Conservation (phyloP, 2,329 filamentous ascomycete genomes). For the Xylaria sp. region DNA sequence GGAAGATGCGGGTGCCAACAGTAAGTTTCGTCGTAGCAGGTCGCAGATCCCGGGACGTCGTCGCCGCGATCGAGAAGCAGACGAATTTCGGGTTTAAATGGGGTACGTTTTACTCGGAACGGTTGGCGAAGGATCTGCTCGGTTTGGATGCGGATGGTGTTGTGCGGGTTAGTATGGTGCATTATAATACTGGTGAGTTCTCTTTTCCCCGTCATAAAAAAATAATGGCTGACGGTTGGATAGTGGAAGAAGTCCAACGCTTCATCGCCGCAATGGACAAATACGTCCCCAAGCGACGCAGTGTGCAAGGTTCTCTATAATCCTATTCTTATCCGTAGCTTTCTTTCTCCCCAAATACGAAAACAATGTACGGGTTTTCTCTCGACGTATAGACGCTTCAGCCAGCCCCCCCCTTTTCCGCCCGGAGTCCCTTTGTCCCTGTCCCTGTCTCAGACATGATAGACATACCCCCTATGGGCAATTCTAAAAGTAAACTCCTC, state of each 20-base stretch:
- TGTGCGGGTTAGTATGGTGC: constrained; percentile 64
- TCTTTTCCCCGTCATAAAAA: background rate
- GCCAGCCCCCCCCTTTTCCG: no score
- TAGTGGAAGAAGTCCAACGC: constrained; percentile 51
- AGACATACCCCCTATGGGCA: background rate
- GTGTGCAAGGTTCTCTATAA: no score
- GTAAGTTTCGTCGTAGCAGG: constrained; percentile 62
- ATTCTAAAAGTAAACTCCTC: no score
- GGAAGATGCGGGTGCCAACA: constrained; percentile 53
- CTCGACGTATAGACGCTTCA: no score
- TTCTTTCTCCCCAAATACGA: no score
- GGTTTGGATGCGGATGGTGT: constrained; percentile 56
- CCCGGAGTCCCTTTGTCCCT: background rate
- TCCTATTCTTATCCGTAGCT: no score
- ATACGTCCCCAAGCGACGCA: constrained; percentile 32
- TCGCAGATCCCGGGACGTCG: constrained; percentile 50
- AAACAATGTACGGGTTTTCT: no score
- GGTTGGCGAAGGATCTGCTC: constrained; percentile 55
- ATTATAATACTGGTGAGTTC: constrained; percentile 63
- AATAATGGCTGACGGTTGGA: background rate
- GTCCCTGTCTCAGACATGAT: background rate
- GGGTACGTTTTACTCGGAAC: constrained; percentile 64
- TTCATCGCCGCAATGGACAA: constrained; percentile 50
- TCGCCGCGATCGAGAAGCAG: constrained; percentile 55
- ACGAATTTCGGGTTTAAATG: constrained; percentile 58